A percentile compares a stretch with the other conserved stretches of the same genome.
phyloP scores from a whole-genome alignment of 441 rosid genomes.

The Adansonia gregorii region DNA sequence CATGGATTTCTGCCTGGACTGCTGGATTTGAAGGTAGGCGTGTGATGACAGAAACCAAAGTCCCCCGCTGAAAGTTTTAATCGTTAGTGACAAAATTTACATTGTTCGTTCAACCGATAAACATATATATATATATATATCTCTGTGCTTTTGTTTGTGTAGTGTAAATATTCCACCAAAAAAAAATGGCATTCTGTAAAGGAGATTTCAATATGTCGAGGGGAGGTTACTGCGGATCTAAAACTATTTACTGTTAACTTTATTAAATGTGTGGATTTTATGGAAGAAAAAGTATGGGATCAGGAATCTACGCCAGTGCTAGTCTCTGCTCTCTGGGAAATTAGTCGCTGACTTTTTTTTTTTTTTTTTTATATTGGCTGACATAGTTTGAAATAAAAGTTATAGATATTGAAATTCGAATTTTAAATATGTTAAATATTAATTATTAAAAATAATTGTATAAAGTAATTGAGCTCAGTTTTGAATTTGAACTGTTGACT shows the following conservation, averaged over 20 bases:
- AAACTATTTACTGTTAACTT: not conserved
- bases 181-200: not conserved
- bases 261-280: constrained; percentile 20
- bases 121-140: constrained; percentile 19
- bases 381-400: too few species aligned
- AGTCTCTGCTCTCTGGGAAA: not conserved
- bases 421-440: too few species aligned
- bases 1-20: not conserved
- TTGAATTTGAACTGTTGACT: too few species aligned
- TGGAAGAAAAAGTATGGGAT: not conserved
- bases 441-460: too few species aligned
- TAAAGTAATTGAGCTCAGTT: too few species aligned
- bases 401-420: too few species aligned
- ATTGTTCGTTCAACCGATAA: constrained; percentile 24
- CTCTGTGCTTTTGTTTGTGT: constrained; percentile 24
- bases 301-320: not conserved
- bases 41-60: not conserved
- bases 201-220: too few species aligned
- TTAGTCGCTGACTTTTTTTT: too few species aligned
- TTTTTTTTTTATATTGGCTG: too few species aligned
- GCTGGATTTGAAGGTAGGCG: not conserved
- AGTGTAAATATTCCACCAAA: constrained; percentile 15
- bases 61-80: too few species aligned
- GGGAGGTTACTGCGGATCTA: too few species aligned
- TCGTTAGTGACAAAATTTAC: not conserved